Evolutionary conservation across 108 stramenopile genomes (phyloP), one percentile per base, ranked within the genome.

Genomic region (Bacterosira constricta): DNA sequence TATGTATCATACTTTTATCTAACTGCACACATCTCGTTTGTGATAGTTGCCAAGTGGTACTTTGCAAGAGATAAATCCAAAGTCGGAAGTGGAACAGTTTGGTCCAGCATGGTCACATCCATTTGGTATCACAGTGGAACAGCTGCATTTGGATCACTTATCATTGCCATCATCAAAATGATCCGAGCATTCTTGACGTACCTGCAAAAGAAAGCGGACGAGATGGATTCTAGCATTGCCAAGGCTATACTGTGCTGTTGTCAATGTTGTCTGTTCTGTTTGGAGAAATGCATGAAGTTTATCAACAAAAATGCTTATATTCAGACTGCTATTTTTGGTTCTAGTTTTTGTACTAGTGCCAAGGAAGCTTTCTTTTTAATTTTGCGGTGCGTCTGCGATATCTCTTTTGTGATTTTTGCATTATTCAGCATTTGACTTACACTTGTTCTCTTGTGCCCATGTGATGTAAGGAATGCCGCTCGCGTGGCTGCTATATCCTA

Each of bases 231-330:
- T 61, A 88, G 88, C 73, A 47, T 95, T 21, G 94, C 92, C 0
- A 60, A 88, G 66, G 77, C 70, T 52, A 36, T 96, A 13, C 65
- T 97, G 9, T 96, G 96, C 67, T 94, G 91, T 56, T 82, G 89
- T 39, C 89, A 95, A 66, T 97, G 96, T 83, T 90, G 85, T 81
- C 81, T 99, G 58, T 94, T 84, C 63, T 90, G 87, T 53, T 63
- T 95, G 20, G 94, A 95, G 66, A 84, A 83, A 38, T 86, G 83
- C 52, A 61, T 98, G 66, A 88, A 90, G 62, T 97, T 97, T 68
- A 45, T 98, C 64, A 94, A 89, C 80, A 91, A 95, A 61, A 90
- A 97, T 79, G 97, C 96, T 0, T 97, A 95, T 81, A 90, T 96
- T 49, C 87, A 93, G 52, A 93, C 89, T 23, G 96, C 97, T 9